Evolutionary conservation across 2,329 filamentous ascomycete species (phyloP), one percentile per base, ranked within the genome.

Genomic region (Juglanconis sp.): DNA sequence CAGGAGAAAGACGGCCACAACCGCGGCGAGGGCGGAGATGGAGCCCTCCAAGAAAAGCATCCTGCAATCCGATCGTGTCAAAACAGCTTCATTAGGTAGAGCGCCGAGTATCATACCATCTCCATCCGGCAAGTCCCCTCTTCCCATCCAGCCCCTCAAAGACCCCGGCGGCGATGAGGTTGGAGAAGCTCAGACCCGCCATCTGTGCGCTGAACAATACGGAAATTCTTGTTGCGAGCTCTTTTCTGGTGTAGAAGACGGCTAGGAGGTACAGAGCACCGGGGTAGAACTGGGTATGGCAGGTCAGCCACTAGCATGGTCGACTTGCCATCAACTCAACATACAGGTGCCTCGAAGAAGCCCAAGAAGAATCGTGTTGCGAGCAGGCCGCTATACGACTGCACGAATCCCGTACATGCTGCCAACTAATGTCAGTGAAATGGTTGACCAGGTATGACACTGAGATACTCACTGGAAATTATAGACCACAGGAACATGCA

Each of bases 141-240:
- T 63, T 64, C n/a, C 71, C 69, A 56, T 77, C 74, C 74, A 89
- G 80, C 44, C 83, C 81, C 17, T 75, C 73, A 0, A 84, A 86
- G 53, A 92, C 87, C 5, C 86, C 81, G 1, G 84, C 84, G 2
- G 84, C 82, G 30, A 88, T 77, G n/a, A 87, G 74, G 1, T 87
- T 88, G 0, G 86, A 86, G 67, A 91, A 90, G 0, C 87, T 87
- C 0, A 87, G 87, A 0, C 85, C 86, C 5, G 90, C 79, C 10
- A 90, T 76, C 5, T 85, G 85, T 0, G 86, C 88, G 0, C 85
- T 84, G 59, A 81, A 76, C 0, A 76, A 76, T 8, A 87, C 77
- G 10, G 84, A 83, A 30, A 85, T 87, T 15, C 86, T 77, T n/a
- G 87, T 76, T 2, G 81, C 84, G 0, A 88, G 73, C 67, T 89